Evolutionary conservation across 768 basidiomycete genomes (phyloP), one percentile per base, ranked within the genome.

Genomic region (Suillus hirtellus): DNA sequence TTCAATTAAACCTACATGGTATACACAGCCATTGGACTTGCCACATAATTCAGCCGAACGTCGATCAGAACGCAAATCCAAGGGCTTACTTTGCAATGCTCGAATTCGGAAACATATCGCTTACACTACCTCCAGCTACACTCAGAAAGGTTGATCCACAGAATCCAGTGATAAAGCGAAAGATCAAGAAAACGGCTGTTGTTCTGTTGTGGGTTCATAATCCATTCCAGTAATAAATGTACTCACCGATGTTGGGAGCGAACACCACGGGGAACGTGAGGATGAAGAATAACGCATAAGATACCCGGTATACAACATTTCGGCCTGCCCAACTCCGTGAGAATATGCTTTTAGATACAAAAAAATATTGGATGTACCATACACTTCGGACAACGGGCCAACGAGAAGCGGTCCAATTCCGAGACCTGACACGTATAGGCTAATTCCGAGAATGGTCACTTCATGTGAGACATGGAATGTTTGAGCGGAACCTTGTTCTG

Each of bases 251-350:
- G 67, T 90, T 80, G 4, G 85, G 86, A 1, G 89, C 83, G 64
- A 94, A 93, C 1, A 90, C 89, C 7, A 90, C 86, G 0, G 90
- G 88, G 69, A 88, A 89, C 21, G 86, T 85, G 61, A 89, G 81
- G 1, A 84, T 69, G 68, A 90, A 85, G 71, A 90, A 87, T 5
- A 85, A 66, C 1, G 76, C 65, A 65, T 88, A 92, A 0, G 89
- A 88, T 3, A 80, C 67, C 14, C 80, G 78, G 70, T 93, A 92
- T 14, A 92, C 82, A 47, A 80, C 71, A 61, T 84, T 86, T 53
- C 88, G 79, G 2, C 92, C 90, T 68, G 86, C 43, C 40, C 3
- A 44, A n/a, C 15, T 35, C 9, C 24, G 35, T 54, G 47, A 43
- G 17, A 1, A 17, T 27, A 34, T 9, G 27, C 35, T 9, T 34